Conservation (phyloP, 495 filamentous ascomycete genomes). For the Penicillium bialowiezense region DNA sequence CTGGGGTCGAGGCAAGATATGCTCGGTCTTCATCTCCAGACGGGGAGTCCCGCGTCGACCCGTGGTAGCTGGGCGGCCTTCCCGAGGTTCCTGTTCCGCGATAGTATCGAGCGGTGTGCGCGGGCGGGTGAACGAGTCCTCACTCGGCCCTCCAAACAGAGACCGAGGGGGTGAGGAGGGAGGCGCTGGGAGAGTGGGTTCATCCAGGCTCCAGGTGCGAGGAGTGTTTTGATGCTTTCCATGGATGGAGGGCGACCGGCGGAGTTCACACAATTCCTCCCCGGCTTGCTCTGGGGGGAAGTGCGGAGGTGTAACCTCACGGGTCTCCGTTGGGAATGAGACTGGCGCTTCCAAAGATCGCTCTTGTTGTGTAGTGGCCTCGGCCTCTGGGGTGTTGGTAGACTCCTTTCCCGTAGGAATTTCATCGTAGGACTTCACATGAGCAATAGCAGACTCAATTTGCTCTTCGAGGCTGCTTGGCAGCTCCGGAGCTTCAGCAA, state of each 20-base stretch:
- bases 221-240: conserved; percentile 30
- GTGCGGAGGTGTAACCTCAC: conserved; percentile 37
- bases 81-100: conserved; percentile 37
- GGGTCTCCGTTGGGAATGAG: conserved; percentile 42
- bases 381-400: conserved; percentile 14
- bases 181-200: conserved; percentile 19
- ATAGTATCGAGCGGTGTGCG: conserved; percentile 41
- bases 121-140: conserved; percentile 27
- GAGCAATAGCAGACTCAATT: conserved; percentile 2
- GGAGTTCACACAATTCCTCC: conserved; percentile 26
- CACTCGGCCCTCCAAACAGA: conserved; percentile 23
- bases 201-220: conserved; percentile 34
- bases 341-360: conserved; percentile 17
- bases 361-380: conserved; percentile 11
- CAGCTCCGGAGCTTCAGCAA: conserved; percentile 10
- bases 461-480: conserved; percentile 8
- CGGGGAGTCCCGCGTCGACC: conserved; percentile 34
- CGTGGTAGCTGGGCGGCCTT: conserved; percentile 16
- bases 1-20: conserved; percentile 41
- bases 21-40: conserved; percentile 41
- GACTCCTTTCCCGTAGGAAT: conserved; percentile 8
- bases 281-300: conserved; percentile 17
- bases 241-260: conserved; percentile 38
- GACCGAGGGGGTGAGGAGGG: conserved; percentile 26
- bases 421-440: conserved; percentile 6